These are phyloP conservation scores for Hyphopichia buzzinii DNA, from an alignment of 1,139 yeast genomes.

Conservation along the genomic window DNA sequence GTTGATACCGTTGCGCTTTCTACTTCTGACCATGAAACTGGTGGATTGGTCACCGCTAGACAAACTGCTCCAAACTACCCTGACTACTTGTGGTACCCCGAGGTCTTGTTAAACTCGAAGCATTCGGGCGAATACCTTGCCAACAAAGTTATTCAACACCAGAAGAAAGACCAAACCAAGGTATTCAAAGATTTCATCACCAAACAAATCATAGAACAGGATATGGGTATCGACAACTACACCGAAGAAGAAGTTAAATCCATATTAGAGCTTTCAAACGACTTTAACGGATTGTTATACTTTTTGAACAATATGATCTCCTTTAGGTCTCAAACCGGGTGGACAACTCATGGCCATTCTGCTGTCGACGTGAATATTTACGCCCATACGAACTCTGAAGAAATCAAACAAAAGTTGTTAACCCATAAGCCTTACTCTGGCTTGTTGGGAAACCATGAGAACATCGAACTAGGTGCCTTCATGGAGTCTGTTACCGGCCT, in stretches of 20 bases:
- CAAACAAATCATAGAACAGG: slow-evolving; percentile 49
- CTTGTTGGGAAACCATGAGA: slow-evolving; percentile 78
- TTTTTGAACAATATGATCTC: slow-evolving; percentile 61
- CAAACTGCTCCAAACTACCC: slow-evolving; percentile 52
- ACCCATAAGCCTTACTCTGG: slow-evolving; percentile 33
- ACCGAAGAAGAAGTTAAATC: slow-evolving; percentile 45
- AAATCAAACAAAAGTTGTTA: slow-evolving; percentile 34
- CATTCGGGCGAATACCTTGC: slow-evolving; percentile 73
- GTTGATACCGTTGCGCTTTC: slow-evolving; percentile 72
- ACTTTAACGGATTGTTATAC: slow-evolving; percentile 29
- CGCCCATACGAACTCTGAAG: slow-evolving; percentile 58
- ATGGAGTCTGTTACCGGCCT: slow-evolving; percentile 60
- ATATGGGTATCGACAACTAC: slow-evolving; percentile 60
- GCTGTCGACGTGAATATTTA: slow-evolving; percentile 89
- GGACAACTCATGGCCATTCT: slow-evolving; percentile 89
- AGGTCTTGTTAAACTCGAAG: slow-evolving; percentile 58
- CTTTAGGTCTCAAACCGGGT: slow-evolving; percentile 71
- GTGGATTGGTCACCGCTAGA: slow-evolving; percentile 74
- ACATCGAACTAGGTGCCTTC: slow-evolving; percentile 75
- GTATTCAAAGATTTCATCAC: slow-evolving; percentile 43
- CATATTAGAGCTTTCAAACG: slow-evolving; percentile 20
- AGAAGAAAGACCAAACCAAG: slow-evolving; percentile 23
- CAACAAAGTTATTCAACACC: slow-evolving; percentile 18
- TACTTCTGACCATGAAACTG: slow-evolving; percentile 91
- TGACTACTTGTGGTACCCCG: slow-evolving; percentile 76